A percentile compares a stretch with the other conserved stretches of the same genome.
These are phyloP conservation scores for Penicillium robsamsonii DNA, from an alignment of 495 filamentous ascomycete species.

Conservation along the genomic window DNA sequence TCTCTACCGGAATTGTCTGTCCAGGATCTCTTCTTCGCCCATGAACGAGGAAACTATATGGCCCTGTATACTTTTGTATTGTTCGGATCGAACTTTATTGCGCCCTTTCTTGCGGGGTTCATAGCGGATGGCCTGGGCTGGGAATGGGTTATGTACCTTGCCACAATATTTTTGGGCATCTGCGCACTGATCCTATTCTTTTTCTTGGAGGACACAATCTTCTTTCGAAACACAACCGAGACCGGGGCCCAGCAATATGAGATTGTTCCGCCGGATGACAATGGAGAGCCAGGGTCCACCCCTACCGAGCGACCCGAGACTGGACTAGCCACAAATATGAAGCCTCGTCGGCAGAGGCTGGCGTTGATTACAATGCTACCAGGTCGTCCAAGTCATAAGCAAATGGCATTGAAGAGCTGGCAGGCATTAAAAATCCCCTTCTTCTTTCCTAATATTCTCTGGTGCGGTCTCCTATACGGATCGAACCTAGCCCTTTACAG, in stretches of 20 bases:
- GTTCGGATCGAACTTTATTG: constrained; percentile 49
- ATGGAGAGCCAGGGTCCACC: not conserved
- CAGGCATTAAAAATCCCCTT: constrained; percentile 3
- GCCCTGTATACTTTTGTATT: constrained; percentile 50
- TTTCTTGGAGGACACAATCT: constrained; percentile 54
- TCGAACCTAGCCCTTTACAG: constrained; percentile 7
- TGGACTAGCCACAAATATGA: not conserved
- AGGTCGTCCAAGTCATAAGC: not conserved
- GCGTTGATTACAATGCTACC: not conserved
- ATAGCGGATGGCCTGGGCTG: constrained; percentile 48
- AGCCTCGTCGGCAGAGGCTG: not conserved
- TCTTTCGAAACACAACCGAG: constrained; percentile 3
- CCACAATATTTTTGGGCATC: constrained; percentile 36
- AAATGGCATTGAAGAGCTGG: not conserved
- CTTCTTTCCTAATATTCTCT: constrained; percentile 16
- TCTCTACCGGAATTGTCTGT: constrained; percentile 46
- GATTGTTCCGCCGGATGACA: not conserved
- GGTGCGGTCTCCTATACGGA: constrained; percentile 14
- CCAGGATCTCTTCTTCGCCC: constrained; percentile 52
- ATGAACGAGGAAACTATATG: constrained; percentile 52
- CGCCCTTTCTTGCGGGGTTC: constrained; percentile 50
- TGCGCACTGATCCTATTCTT: constrained; percentile 22
- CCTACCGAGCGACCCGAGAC: not conserved
- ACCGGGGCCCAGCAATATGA: not conserved
- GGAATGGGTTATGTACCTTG: constrained; percentile 48